phyloP scores from a whole-genome alignment of 1,139 yeast genomes.

The Suhomyces anneliseae region DNA sequence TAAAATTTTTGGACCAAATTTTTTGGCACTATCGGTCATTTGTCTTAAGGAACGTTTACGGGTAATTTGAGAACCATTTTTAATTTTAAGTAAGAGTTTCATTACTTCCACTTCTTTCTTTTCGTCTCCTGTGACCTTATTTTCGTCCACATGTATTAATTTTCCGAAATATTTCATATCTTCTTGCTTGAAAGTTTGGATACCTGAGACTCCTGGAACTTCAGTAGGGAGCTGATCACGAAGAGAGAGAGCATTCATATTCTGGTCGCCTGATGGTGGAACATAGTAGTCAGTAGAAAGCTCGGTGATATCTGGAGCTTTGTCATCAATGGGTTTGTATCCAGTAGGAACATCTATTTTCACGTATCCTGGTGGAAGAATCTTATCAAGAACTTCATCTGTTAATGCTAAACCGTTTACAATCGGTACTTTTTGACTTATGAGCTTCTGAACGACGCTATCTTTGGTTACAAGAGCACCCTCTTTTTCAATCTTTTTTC shows the following conservation, averaged over 20 bases:
- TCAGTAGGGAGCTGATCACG: slow-evolving; percentile 45
- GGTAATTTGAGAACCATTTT: slow-evolving; percentile 70
- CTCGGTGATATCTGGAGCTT: slow-evolving; percentile 36
- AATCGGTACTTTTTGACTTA: slow-evolving; percentile 35
- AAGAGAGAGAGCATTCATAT: slow-evolving; percentile 26
- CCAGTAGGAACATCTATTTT: slow-evolving; percentile 49
- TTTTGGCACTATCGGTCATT: slow-evolving; percentile 62
- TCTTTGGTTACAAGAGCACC: neutral
- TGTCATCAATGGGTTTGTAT: slow-evolving; percentile 35
- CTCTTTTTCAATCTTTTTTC: slow-evolving; percentile 16
- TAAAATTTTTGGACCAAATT: slow-evolving; percentile 68
- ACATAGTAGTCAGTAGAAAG: slow-evolving; percentile 24
- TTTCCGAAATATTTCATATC: slow-evolving; percentile 75
- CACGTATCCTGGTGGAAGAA: slow-evolving; percentile 58
- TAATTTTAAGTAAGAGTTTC: slow-evolving; percentile 64
- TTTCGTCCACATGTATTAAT: slow-evolving; percentile 41
- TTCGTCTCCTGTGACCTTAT: slow-evolving; percentile 48
- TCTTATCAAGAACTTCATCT: slow-evolving; percentile 47
- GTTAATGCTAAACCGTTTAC: slow-evolving; percentile 49
- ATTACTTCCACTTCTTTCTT: slow-evolving; percentile 60
- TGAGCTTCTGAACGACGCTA: slow-evolving; percentile 1
- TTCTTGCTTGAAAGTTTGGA: slow-evolving; percentile 67
- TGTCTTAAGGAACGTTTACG: slow-evolving; percentile 73
- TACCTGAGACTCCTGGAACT: slow-evolving; percentile 56
- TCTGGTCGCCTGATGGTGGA: slow-evolving; percentile 24